Evolutionary conservation across 176 grass and related monocot species (phyloP), one percentile per base, ranked within the genome.

Genomic region (Bromus sterilis): DNA sequence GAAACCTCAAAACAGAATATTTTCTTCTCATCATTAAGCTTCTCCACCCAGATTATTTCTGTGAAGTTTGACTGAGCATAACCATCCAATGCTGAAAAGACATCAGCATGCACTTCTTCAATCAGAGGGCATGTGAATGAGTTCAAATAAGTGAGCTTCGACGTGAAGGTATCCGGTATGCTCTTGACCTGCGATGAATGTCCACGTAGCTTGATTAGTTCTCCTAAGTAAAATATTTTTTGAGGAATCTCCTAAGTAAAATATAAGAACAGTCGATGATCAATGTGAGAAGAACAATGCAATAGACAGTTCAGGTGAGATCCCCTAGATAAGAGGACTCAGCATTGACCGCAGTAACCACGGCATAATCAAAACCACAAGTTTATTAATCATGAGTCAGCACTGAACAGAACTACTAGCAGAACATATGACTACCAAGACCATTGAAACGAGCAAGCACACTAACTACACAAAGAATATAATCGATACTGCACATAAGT

Each of bases 61-160:
- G 74, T 64, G 66, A 71, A 86, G 66, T 71, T 78, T 5, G 75
- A 62, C 16, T 84, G 59, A 62, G 84, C 46, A 57, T 84, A 80
- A 35, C 33, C 26, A 23, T 86, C 80, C 26, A 93, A 78, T 28
- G 73, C 70, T 0, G 84, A 86, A 31, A 65, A 87, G 9, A 93
- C 15, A 60, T 93, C 80, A 25, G 46, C 79, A 29, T 78, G 87
- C 35, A 65, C 55, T 87, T 93, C 91, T 84, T 93, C 91, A 25
- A 93, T 77, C n/a, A 89, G 75, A 25, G 91, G 87, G 68, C 40
- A 71, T 12, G 25, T 67, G 56, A 62, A 93, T 12, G 87, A 86
- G 53, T 75, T 7, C 48, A 93, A 66, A 34, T 93, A 93, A 37
- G 16, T 71, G 15, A 12, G 18, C 11, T 59, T 30, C 0, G 80